A percentile compares a stretch with the other conserved stretches of the same genome.
Conservation (phyloP, 306 rosid species). For the Medicago arabica region DNA sequence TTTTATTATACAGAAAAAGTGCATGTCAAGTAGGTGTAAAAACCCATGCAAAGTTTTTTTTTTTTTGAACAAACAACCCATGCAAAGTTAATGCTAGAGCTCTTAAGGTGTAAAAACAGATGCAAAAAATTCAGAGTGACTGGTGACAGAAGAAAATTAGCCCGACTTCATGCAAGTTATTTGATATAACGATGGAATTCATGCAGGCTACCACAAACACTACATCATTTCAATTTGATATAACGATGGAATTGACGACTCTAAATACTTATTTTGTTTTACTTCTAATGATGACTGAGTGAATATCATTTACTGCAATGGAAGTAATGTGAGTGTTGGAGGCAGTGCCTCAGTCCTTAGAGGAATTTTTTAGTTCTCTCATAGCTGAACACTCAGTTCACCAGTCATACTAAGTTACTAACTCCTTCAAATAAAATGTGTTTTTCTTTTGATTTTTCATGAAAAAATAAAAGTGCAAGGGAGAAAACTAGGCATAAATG, state of each 20-base stretch:
- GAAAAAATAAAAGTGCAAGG: neutral
- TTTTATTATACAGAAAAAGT: too few relatives aligned
- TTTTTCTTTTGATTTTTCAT: neutral
- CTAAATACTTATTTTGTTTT: neutral
- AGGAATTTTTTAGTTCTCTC: neutral
- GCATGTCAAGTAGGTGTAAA: too few relatives aligned
- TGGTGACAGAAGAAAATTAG: neutral
- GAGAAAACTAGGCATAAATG: neutral
- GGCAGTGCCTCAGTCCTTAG: slow-evolving; percentile 4
- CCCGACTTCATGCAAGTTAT: neutral
- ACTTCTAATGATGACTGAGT: neutral
- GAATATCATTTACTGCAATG: slow-evolving; percentile 21
- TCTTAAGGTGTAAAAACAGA: neutral
- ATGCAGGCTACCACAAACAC: neutral
- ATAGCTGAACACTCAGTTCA: neutral
- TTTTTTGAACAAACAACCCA: too few relatives aligned
- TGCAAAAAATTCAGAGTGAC: neutral
- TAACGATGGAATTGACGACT: neutral
- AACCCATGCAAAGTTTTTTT: too few relatives aligned
- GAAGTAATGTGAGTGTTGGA: neutral
- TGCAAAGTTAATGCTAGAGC: neutral
- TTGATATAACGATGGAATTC: too few relatives aligned
- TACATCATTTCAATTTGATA: slow-evolving; percentile 8
- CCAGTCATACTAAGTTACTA: neutral
- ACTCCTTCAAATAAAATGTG: neutral